These are phyloP conservation scores for Gloeostereum incarnatum DNA, from an alignment of 768 basidiomycete genomes.

Conservation along the genomic window DNA sequence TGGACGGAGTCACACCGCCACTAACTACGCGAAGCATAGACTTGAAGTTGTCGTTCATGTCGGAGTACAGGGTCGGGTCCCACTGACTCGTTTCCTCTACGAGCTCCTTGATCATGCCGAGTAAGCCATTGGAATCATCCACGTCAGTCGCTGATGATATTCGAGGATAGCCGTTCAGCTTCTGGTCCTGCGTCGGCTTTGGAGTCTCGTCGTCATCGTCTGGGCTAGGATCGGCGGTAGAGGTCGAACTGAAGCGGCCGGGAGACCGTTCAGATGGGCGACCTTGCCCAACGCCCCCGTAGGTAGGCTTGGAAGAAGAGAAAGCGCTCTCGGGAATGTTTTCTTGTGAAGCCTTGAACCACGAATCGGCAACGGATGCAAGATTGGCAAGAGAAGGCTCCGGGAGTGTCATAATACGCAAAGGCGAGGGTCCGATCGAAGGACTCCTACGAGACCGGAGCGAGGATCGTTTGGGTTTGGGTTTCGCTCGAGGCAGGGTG, in stretches of 20 bases:
- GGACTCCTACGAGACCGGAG: conserved; percentile 25
- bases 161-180: not conserved
- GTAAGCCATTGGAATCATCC: conserved; percentile 21
- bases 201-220: too few species aligned
- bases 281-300: not conserved
- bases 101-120: conserved; percentile 37
- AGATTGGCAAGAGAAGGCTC: conserved; percentile 16
- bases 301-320: too few species aligned
- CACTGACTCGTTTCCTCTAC: conserved; percentile 40
- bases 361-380: too few species aligned
- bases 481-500: conserved; percentile 4
- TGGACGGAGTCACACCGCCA: not conserved
- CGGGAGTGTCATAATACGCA: conserved; percentile 33
- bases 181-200: too few species aligned
- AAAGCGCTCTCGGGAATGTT: not conserved
- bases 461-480: conserved; percentile 11
- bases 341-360: conserved; percentile 1
- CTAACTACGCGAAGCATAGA: conserved; percentile 27
- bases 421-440: conserved; percentile 32
- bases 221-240: too few species aligned
- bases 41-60: conserved; percentile 38
- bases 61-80: conserved; percentile 39
- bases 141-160: conserved; percentile 4
- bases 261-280: not conserved
- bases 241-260: too few species aligned